These are phyloP conservation scores for Wickerhamomyces sp. DNA, from an alignment of 1,139 yeast genomes.

Conservation along the genomic window DNA sequence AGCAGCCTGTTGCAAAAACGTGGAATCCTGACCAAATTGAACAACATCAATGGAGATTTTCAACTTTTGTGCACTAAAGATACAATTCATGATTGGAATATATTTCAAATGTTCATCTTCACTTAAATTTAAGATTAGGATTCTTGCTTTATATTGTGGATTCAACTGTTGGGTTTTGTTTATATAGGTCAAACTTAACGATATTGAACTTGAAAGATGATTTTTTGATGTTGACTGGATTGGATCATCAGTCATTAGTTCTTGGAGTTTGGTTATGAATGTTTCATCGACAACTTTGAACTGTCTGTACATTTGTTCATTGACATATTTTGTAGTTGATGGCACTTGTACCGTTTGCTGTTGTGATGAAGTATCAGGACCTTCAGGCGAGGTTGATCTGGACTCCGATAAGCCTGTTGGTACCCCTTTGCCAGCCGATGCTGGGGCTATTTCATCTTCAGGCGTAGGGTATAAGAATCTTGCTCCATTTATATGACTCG, in stretches of 20 bases:
- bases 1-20: slow-evolving; percentile 90
- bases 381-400: slow-evolving; percentile 25
- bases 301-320: slow-evolving; percentile 75
- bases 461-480: slow-evolving; percentile 64
- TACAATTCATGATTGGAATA: slow-evolving; percentile 91
- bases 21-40: slow-evolving; percentile 71
- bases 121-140: slow-evolving; percentile 69
- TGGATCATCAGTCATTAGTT: slow-evolving; percentile 35
- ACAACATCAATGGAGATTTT: slow-evolving; percentile 88
- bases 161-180: slow-evolving; percentile 58
- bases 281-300: slow-evolving; percentile 78
- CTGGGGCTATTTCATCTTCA: background rate
- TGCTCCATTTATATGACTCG: slow-evolving; percentile 71
- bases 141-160: slow-evolving; percentile 59
- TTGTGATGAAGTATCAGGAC: slow-evolving; percentile 6
- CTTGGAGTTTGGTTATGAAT: slow-evolving; percentile 57
- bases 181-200: slow-evolving; percentile 69
- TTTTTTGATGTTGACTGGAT: slow-evolving; percentile 22
- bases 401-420: slow-evolving; percentile 9
- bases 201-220: slow-evolving; percentile 21
- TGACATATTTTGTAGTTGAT: slow-evolving; percentile 23
- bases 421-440: background rate
- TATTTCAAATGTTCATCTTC: slow-evolving; percentile 80
- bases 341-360: no score
- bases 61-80: slow-evolving; percentile 93